Percentiles rank a stretch among this genome's conserved stretches.
These are phyloP conservation scores for Ephemerocybe angulata DNA, from an alignment of 768 basidiomycete species.

Conservation along the genomic window DNA sequence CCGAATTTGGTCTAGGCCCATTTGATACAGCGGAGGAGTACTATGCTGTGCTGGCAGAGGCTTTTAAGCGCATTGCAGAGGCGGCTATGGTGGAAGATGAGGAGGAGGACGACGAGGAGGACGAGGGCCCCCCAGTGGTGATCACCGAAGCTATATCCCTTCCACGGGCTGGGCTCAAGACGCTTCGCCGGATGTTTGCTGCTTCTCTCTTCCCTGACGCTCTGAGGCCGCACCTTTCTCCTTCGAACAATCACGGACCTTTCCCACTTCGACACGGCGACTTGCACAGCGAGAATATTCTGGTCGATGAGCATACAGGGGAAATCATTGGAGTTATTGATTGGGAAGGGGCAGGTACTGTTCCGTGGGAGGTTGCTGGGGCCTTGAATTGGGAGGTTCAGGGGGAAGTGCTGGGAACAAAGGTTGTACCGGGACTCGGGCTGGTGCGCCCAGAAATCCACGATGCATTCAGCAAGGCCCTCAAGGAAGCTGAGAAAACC, in stretches of 20 bases:
- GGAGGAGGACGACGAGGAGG: constrained; percentile 20
- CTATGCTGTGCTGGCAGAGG: constrained; percentile 36
- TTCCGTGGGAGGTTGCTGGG: constrained; percentile 42
- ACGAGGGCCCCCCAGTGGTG: constrained; percentile 6
- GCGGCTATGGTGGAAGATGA: constrained; percentile 28
- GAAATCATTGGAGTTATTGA: constrained; percentile 41
- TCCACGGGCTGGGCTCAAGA: constrained; percentile 1
- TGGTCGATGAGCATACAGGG: constrained; percentile 34
- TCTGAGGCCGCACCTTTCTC: constrained; percentile 39
- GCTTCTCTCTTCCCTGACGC: constrained; percentile 38
- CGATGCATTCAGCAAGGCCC: constrained; percentile 13
- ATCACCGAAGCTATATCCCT: not conserved
- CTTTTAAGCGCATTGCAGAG: constrained; percentile 36
- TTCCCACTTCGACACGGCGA: constrained; percentile 43
- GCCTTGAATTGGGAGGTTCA: constrained; percentile 41
- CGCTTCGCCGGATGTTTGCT: constrained; percentile 33
- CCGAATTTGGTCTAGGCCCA: constrained; percentile 40
- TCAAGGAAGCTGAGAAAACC: constrained; percentile 10
- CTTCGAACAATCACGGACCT: constrained; percentile 35
- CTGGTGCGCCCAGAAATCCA: constrained; percentile 14
- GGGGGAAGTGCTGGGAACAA: constrained; percentile 32
- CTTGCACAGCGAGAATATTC: constrained; percentile 39
- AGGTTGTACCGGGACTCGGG: constrained; percentile 16
- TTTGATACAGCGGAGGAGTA: constrained; percentile 38
- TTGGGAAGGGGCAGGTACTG: constrained; percentile 42